Evolutionary conservation across 306 rosid genomes (phyloP), one percentile per base, ranked within the genome.

Genomic region (Citrullus colocynthis): DNA sequence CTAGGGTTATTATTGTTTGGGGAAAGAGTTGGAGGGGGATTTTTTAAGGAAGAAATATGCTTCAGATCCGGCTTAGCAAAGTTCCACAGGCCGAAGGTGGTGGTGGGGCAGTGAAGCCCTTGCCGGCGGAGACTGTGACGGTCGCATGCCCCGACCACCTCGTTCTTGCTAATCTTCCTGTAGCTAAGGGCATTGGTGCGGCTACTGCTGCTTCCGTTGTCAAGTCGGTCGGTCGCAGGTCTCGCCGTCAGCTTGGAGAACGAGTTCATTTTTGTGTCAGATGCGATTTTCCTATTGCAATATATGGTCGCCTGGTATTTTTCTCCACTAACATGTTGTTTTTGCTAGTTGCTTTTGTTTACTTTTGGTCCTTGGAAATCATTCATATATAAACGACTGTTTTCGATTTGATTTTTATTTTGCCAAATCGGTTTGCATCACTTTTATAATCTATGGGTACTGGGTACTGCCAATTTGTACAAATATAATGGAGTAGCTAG

Each of bases 91-190:
- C 91, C 9, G 98, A 93, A 76, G 87, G 90, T 41, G 89, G 89
- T 36, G 82, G 85, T 17, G 88, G 86, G 58, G 91, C 90, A 75
- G 83, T 42, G 20, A 96, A 91, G 83, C 83, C 82, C 48, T 64
- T 88, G 20, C 89, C 91, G 8, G 87, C 79, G 28, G 99, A 93
- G 87, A 86, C 87, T 71, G 96, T 89, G 80, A 96, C 90, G 1
- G 98, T 93, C n/a, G 98, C 98, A 1, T 96, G 99, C 84, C 98
- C 99, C 20, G 98, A 96, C 80, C 99, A 96, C 85, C 90, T 96
- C 49, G 88, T 96, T 74, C 94, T 96, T 74, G 98, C 99, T 69
- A 94, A 96, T 84, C 99, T 96, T 76, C 93, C 98, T 44, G 99
- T 96, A 9, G 99, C 98, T 7, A 93, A 93, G 86, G 99, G 98